Evolutionary conservation across 2,329 filamentous ascomycete species (phyloP).

Genomic region (Penicillium sp.): DNA sequence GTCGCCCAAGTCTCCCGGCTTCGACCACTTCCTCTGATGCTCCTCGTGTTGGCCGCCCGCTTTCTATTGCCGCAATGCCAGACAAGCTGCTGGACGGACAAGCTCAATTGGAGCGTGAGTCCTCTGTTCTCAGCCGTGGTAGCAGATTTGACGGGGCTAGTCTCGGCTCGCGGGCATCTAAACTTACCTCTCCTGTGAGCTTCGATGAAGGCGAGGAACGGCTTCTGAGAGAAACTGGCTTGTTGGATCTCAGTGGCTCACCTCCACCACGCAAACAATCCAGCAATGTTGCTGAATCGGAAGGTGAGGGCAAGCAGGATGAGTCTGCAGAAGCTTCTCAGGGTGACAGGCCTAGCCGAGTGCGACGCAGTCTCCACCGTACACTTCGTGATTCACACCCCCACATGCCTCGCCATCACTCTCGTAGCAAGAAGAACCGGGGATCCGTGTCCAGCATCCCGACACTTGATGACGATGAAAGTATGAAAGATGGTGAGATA

Average conservation of each 20-base stretch:
- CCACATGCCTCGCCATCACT: constrained; percentile 61
- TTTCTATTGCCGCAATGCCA: constrained; percentile 22
- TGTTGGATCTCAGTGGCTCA: constrained; percentile 55
- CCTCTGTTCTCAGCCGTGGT: constrained; percentile 40
- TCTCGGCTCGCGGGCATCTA: constrained; percentile 35
- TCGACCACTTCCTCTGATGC: constrained; percentile 36
- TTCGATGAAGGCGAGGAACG: constrained; percentile 69
- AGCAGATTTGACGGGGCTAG: constrained; percentile 39
- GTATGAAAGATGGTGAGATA: constrained; percentile 59
- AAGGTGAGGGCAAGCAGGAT: constrained; percentile 43
- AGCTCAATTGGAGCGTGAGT: constrained; percentile 36
- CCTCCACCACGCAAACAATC: constrained; percentile 45
- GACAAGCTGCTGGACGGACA: constrained; percentile 26
- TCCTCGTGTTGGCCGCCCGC: constrained; percentile 26
- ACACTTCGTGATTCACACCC: constrained; percentile 80
- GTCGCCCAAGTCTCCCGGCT: constrained; percentile 34
- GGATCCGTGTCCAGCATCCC: constrained; percentile 66
- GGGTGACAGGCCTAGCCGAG: constrained; percentile 60
- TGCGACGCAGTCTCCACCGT: constrained; percentile 83
- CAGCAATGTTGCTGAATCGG: constrained; percentile 43
- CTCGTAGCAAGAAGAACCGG: constrained; percentile 74
- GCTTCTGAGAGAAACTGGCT: constrained; percentile 66
- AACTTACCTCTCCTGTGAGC: constrained; percentile 35
- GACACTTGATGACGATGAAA: constrained; percentile 52
- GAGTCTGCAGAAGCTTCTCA: constrained; percentile 39